Evolutionary conservation across 2,329 filamentous ascomycete genomes (phyloP).

Genomic region (Sporothrix protearum): DNA sequence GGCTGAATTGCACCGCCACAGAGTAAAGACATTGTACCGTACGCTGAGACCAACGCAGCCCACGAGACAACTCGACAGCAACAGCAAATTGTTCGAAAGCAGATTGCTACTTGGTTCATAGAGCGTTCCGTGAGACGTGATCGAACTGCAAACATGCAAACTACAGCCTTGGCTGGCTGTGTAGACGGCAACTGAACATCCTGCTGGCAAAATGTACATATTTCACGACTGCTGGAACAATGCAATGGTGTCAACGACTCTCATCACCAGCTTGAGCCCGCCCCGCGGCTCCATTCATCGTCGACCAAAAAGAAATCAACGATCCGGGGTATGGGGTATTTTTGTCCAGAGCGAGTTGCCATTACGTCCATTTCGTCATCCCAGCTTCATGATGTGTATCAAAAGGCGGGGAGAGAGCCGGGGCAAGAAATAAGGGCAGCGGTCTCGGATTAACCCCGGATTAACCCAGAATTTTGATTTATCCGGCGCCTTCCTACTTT

Average conservation of each 20-base stretch:
- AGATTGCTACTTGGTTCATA: not conserved
- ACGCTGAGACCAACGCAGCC: not conserved
- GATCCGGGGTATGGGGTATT: constrained; percentile 14
- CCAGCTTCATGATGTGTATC: constrained; percentile 31
- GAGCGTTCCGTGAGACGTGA: not conserved
- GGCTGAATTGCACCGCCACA: constrained; percentile 16
- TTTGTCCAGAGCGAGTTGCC: constrained; percentile 7
- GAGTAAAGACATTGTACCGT: not conserved
- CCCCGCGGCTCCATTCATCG: not conserved
- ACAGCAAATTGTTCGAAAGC: not conserved
- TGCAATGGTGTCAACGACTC: not conserved
- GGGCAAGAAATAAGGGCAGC: constrained; percentile 36
- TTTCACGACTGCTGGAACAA: not conserved
- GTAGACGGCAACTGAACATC: not conserved
- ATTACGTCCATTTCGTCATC: constrained; percentile 19
- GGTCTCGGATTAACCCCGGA: constrained; percentile 29
- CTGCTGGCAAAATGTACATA: not conserved
- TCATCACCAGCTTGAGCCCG: not conserved
- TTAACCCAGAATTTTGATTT: constrained; percentile 30
- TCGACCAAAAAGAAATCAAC: not conserved
- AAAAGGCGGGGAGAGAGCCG: constrained; percentile 27
- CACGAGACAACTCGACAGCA: not conserved
- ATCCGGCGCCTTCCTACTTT: constrained; percentile 22
- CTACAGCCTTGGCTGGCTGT: not conserved
- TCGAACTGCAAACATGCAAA: not conserved